phyloP scores from a whole-genome alignment of 306 rosid species.

The Ziziphus jujuba region DNA sequence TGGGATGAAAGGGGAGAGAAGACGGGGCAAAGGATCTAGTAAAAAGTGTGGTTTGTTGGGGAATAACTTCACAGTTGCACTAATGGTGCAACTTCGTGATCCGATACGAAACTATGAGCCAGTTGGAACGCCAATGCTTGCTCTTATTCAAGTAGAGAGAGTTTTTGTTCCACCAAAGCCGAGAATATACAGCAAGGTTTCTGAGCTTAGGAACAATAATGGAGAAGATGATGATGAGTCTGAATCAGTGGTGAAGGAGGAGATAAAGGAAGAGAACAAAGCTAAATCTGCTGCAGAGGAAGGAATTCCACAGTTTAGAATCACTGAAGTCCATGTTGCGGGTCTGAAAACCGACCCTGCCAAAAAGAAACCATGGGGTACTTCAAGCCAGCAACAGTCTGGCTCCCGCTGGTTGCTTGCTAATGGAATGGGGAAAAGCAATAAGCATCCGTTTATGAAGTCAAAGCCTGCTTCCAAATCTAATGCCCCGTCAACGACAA shows the following conservation, averaged over 20 bases:
- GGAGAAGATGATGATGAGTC: constrained; percentile 52
- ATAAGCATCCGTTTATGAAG: constrained; percentile 58
- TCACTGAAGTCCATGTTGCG: constrained; percentile 76
- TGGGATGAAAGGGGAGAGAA: constrained; percentile 56
- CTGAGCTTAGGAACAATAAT: constrained; percentile 34
- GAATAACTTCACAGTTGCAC: constrained; percentile 79
- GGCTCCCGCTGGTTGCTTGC: constrained; percentile 95
- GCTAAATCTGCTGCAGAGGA: constrained; percentile 49
- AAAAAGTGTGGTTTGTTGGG: constrained; percentile 77
- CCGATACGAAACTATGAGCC: constrained; percentile 81
- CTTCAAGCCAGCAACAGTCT: constrained; percentile 56
- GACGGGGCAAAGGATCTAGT: constrained; percentile 49
- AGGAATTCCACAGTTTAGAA: constrained; percentile 64
- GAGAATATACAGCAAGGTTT: constrained; percentile 47
- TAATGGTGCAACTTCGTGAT: constrained; percentile 92
- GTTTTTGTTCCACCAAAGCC: constrained; percentile 82
- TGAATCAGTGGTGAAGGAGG: constrained; percentile 38
- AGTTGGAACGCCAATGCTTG: constrained; percentile 87
- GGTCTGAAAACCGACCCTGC: constrained; percentile 58
- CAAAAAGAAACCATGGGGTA: constrained; percentile 65
- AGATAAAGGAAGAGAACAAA: constrained; percentile 41
- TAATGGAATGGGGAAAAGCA: constrained; percentile 80
- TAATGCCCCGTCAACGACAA: constrained; percentile 31
- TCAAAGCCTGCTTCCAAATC: constrained; percentile 51
- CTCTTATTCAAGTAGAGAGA: constrained; percentile 90